These are phyloP conservation scores for Raffaelea deltoideospora DNA, from an alignment of 2,329 filamentous ascomycete genomes.

Conservation along the genomic window DNA sequence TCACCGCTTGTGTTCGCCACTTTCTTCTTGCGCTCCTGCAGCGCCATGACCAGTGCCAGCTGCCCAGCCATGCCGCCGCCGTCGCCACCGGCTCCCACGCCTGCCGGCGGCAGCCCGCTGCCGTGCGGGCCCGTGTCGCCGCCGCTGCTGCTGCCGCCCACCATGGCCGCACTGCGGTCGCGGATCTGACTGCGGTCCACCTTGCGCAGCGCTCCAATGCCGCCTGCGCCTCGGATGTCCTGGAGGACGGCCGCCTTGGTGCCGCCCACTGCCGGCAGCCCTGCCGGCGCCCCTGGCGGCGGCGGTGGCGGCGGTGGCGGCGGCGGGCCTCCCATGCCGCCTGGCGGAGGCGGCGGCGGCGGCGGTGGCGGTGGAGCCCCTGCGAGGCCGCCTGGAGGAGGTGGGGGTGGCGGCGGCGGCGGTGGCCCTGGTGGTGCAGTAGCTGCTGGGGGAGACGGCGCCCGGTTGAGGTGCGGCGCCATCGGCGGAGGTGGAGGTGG, in stretches of 20 bases:
- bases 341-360: conserved; percentile 19
- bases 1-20: conserved; percentile 90
- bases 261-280: conserved; percentile 24
- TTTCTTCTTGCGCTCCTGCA: conserved; percentile 79
- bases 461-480: conserved; percentile 10
- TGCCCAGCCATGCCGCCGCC: conserved; percentile 57
- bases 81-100: conserved; percentile 33
- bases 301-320: conserved; percentile 39
- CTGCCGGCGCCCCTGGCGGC: conserved; percentile 30
- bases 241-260: conserved; percentile 48
- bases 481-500: conserved; percentile 21
- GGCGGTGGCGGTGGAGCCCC: conserved; percentile 20
- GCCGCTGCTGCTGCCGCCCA: conserved; percentile 26
- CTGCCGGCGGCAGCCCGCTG: conserved; percentile 32
- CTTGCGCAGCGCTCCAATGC: conserved; percentile 57
- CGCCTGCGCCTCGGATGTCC: conserved; percentile 56
- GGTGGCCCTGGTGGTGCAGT: conserved; percentile 25
- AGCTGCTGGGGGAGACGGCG: conserved; percentile 31
- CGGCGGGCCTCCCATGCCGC: conserved; percentile 20
- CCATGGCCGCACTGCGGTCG: conserved; percentile 52
- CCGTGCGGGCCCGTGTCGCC: conserved; percentile 34
- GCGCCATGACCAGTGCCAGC: conserved; percentile 62
- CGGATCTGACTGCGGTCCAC: conserved; percentile 55
- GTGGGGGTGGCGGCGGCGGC: conserved; percentile 32
- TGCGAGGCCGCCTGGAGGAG: conserved; percentile 17